A percentile compares a stretch with the other conserved stretches of the same genome.
Conservation (phyloP, 1,284 basidiomycete species). For the Moniliella sp. region DNA sequence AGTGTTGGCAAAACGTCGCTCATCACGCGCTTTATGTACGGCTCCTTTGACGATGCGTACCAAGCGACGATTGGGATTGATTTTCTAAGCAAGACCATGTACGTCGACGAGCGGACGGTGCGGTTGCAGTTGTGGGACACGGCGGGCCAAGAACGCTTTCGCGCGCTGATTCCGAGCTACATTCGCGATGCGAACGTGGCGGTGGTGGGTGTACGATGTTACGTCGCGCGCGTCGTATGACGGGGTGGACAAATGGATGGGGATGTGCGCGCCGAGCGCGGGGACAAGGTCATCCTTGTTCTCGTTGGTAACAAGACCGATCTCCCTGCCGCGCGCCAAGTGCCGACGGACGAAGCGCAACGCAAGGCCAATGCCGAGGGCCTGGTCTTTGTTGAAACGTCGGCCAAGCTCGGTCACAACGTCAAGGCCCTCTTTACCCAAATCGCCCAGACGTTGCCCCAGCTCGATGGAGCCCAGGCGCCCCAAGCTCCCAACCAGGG, state of each 20-base stretch:
- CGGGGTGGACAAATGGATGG: constrained; percentile 76
- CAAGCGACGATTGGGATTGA: constrained; percentile 73
- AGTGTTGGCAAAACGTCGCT: constrained; percentile 88
- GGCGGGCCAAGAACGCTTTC: constrained; percentile 78
- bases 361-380: too few relatives aligned
- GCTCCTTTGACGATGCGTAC: constrained; percentile 33
- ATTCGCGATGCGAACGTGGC: constrained; percentile 94
- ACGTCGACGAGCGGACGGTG: constrained; percentile 65
- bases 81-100: constrained; percentile 80
- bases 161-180: constrained; percentile 94
- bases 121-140: constrained; percentile 69
- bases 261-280: too few relatives aligned
- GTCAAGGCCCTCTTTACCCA: constrained; percentile 99
- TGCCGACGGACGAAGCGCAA: constrained; percentile 95
- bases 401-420: constrained; percentile 97
- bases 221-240: constrained; percentile 72
- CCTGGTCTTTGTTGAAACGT: constrained; percentile 98
- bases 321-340: constrained; percentile 99
- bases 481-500: constrained; percentile 97
- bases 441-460: constrained; percentile 88
- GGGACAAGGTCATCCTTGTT: constrained; percentile 84
- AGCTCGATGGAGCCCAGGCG: constrained; percentile 87
- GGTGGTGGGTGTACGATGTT: constrained; percentile 85
- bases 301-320: constrained; percentile 98
- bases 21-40: constrained; percentile 72